Percentiles rank a stretch among this genome's conserved stretches.
phyloP scores from a whole-genome alignment of 2,329 filamentous ascomycete genomes.

The Claviceps arundinis region DNA sequence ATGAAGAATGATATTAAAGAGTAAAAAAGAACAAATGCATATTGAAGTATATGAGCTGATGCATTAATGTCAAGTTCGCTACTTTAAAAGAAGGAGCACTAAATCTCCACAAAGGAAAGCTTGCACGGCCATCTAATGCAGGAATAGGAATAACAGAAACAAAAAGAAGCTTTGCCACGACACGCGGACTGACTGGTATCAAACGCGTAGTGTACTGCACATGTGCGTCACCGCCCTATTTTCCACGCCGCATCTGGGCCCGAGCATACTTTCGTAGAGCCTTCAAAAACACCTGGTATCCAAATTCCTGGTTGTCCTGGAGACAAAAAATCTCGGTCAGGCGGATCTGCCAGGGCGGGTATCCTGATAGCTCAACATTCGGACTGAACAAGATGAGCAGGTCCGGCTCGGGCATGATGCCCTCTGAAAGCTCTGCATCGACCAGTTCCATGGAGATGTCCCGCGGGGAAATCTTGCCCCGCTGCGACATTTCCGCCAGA shows the following conservation, averaged over 20 bases:
- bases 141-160: neutral
- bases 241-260: slow-evolving; percentile 79
- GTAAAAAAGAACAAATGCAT: neutral
- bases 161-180: neutral
- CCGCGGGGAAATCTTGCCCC: slow-evolving; percentile 62
- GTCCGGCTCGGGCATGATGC: slow-evolving; percentile 79
- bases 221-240: slow-evolving; percentile 21
- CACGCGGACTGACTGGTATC: neutral
- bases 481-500: slow-evolving; percentile 86
- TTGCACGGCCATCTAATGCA: neutral
- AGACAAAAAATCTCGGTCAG: slow-evolving; percentile 86
- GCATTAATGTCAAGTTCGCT: neutral
- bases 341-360: slow-evolving; percentile 92
- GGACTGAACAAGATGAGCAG: slow-evolving; percentile 79
- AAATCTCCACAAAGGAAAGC: slow-evolving; percentile 5
- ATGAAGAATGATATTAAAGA: neutral
- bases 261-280: slow-evolving; percentile 73
- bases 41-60: neutral
- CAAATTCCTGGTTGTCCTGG: slow-evolving; percentile 66
- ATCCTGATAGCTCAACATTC: slow-evolving; percentile 71
- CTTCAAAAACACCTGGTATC: slow-evolving; percentile 85
- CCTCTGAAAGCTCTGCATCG: slow-evolving; percentile 70
- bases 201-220: neutral
- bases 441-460: slow-evolving; percentile 81
- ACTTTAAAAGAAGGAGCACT: neutral